Conservation (phyloP, 306 rosid genomes). For the Quercus ilex region DNA sequence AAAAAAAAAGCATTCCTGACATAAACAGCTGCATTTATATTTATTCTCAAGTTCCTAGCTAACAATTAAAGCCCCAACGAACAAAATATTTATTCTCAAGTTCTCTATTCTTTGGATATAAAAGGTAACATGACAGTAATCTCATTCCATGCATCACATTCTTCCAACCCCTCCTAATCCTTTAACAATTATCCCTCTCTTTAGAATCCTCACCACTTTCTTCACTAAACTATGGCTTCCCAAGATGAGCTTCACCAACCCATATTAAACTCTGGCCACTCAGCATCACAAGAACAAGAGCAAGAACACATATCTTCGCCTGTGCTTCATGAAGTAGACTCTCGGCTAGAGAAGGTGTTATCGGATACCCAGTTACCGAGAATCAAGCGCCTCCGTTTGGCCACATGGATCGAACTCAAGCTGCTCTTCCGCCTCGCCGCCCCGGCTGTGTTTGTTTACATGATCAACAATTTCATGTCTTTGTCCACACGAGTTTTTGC, state of each 20-base stretch:
- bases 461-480: constrained; percentile 64
- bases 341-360: constrained; percentile 47
- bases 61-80: no score
- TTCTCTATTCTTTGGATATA: background rate
- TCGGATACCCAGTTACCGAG: constrained; percentile 33
- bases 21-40: no score
- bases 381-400: constrained; percentile 28
- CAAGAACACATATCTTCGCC: background rate
- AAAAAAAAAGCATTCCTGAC: no score
- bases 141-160: background rate
- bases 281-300: background rate
- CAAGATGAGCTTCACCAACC: constrained; percentile 22
- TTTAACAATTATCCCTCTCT: no score
- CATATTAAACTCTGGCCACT: constrained; percentile 6
- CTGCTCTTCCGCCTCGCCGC: constrained; percentile 57
- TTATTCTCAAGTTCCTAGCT: no score
- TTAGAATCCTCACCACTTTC: background rate
- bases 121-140: background rate
- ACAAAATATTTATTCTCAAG: no score
- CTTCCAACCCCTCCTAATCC: background rate
- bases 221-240: constrained; percentile 19
- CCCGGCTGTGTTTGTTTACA: constrained; percentile 64
- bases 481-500: constrained; percentile 53
- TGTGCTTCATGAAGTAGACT: background rate
- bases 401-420: constrained; percentile 61